Conservation (phyloP, 371 early-diverging fungal genomes). For the Apophysomyces trapeziformis region DNA sequence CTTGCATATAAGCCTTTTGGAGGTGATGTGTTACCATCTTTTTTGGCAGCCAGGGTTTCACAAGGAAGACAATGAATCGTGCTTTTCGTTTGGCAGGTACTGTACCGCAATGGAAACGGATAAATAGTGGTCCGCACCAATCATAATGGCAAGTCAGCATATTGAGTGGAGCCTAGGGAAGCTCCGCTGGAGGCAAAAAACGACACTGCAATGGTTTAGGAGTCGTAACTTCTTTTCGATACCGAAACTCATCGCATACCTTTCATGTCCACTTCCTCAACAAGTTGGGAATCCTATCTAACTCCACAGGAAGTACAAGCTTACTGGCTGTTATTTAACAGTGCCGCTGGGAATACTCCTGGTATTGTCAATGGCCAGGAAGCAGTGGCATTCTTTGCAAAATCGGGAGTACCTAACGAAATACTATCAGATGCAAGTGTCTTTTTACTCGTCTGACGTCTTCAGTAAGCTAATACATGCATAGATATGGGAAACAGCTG, state of each 20-base stretch:
- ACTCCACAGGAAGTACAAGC: constrained; percentile 69
- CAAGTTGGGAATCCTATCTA: constrained; percentile 49
- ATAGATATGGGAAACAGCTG: constrained; percentile 86
- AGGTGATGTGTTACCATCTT: not conserved
- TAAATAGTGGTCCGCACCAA: not conserved
- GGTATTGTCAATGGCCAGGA: constrained; percentile 76
- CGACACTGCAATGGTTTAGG: not conserved
- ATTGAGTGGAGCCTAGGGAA: not conserved
- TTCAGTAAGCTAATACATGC: not conserved
- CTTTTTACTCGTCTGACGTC: not conserved
- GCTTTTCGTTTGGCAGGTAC: too few species aligned
- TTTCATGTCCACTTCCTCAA: constrained; percentile 7
- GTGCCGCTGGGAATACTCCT: constrained; percentile 62
- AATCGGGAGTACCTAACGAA: constrained; percentile 74
- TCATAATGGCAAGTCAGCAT: constrained; percentile 4
- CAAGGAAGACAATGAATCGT: too few species aligned
- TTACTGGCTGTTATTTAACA: constrained; percentile 69
- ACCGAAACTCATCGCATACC: not conserved
- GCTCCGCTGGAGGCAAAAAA: not conserved
- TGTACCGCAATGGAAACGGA: not conserved
- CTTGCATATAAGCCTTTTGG: too few species aligned
- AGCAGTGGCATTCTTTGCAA: constrained; percentile 85
- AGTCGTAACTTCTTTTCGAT: constrained; percentile 4
- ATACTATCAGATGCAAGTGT: constrained; percentile 73
- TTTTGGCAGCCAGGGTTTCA: not conserved